Evolutionary conservation across 2,329 filamentous ascomycete species (phyloP).

Genomic region (Lachnellula suecica): DNA sequence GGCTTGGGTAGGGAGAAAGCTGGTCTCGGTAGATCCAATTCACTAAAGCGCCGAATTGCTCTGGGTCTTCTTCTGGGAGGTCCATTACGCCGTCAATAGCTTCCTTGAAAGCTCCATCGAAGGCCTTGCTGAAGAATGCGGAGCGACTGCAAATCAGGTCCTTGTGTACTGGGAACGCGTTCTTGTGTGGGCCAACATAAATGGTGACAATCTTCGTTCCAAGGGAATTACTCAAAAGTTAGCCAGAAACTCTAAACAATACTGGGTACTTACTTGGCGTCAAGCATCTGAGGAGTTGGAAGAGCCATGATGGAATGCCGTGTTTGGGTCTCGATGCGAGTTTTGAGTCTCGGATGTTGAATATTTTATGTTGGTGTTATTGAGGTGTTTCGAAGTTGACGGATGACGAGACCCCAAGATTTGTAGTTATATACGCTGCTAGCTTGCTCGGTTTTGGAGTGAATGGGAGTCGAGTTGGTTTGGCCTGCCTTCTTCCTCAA

Average conservation of each 20-base stretch:
- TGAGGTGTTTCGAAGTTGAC: too few species aligned
- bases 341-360: too few species aligned
- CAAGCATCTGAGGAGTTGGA: too few species aligned
- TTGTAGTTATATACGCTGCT: too few species aligned
- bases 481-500: too few species aligned
- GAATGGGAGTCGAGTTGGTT: too few species aligned
- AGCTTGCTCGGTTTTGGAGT: too few species aligned
- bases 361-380: too few species aligned
- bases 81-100: constrained; percentile 33
- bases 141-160: constrained; percentile 13
- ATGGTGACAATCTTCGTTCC: constrained; percentile 9
- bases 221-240: neutral
- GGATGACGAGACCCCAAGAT: too few species aligned
- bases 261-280: neutral
- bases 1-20: neutral
- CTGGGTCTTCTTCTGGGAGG: neutral
- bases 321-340: too few species aligned
- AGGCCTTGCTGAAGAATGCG: constrained; percentile 14
- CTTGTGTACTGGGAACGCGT: constrained; percentile 15
- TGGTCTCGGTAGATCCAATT: neutral
- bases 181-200: constrained; percentile 6
- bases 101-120: constrained; percentile 9
- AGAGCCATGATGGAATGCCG: too few species aligned
- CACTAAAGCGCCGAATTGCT: neutral
- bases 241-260: neutral